Evolutionary conservation across 2,329 filamentous ascomycete species (phyloP).

Genomic region (Elsinoe perseae): DNA sequence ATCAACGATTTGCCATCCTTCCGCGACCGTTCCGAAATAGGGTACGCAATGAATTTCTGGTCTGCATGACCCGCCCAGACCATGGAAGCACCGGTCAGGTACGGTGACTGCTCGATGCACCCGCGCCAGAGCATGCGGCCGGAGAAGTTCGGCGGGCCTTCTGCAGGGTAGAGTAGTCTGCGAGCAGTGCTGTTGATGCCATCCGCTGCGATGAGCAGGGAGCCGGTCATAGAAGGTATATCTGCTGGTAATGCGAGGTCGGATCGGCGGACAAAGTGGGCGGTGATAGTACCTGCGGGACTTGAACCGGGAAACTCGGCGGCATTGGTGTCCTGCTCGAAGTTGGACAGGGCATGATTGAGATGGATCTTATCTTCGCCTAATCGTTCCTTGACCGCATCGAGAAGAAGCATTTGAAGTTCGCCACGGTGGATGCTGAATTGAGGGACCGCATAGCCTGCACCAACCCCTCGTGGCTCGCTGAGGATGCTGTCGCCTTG

Average conservation of each 20-base stretch:
- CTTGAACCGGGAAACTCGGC: neutral
- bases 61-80: conserved; percentile 42
- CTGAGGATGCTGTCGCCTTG: conserved; percentile 38
- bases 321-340: conserved; percentile 29
- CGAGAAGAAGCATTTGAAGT: conserved; percentile 39
- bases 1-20: conserved; percentile 35
- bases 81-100: conserved; percentile 39
- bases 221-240: conserved; percentile 27
- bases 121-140: conserved; percentile 42
- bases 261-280: conserved; percentile 30
- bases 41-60: conserved; percentile 44
- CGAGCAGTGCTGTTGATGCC: conserved; percentile 41
- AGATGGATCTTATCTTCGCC: conserved; percentile 35
- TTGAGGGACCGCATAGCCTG: conserved; percentile 39
- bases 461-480: conserved; percentile 35
- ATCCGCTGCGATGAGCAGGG: conserved; percentile 37
- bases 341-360: conserved; percentile 33
- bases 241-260: conserved; percentile 24
- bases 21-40: conserved; percentile 34
- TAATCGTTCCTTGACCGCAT: conserved; percentile 36
- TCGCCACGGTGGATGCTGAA: conserved; percentile 42
- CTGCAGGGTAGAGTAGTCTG: conserved; percentile 36
- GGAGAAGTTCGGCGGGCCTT: conserved; percentile 40
- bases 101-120: conserved; percentile 35
- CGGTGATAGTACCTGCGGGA: conserved; percentile 29